phyloP scores from a whole-genome alignment of 2,329 filamentous ascomycete genomes.

The Epichloe brachyelytri region DNA sequence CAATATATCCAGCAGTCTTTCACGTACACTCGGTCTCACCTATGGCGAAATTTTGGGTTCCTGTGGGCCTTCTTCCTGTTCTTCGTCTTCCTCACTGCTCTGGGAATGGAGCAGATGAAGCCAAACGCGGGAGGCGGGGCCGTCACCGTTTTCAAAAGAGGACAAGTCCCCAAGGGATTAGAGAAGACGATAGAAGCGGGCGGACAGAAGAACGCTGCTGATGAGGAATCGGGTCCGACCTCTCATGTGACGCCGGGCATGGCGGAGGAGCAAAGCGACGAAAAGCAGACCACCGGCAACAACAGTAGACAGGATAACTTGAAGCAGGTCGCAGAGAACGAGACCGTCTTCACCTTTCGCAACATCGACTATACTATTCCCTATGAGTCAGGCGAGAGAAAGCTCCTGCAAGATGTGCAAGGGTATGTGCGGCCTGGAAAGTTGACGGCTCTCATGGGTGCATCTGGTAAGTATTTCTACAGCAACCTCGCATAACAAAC shows the following conservation, averaged over 20 bases:
- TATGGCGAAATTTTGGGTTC: slow-evolving; percentile 70
- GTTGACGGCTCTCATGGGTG: slow-evolving; percentile 64
- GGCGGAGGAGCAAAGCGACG: slow-evolving; percentile 13
- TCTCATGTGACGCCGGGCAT: slow-evolving; percentile 51
- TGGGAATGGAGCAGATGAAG: slow-evolving; percentile 55
- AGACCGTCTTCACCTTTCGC: slow-evolving; percentile 42
- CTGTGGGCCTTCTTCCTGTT: slow-evolving; percentile 62
- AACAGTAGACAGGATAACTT: slow-evolving; percentile 16
- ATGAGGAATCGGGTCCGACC: slow-evolving; percentile 32
- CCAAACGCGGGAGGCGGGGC: slow-evolving; percentile 46
- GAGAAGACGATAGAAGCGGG: slow-evolving; percentile 43
- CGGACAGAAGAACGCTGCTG: slow-evolving; percentile 30
- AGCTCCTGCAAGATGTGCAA: slow-evolving; percentile 62
- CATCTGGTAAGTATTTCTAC: slow-evolving; percentile 23
- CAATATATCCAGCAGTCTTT: slow-evolving; percentile 41
- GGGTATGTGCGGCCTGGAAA: slow-evolving; percentile 79
- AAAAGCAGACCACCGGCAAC: slow-evolving; percentile 16
- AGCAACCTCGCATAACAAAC: neutral
- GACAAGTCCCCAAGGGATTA: slow-evolving; percentile 46
- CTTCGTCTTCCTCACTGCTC: slow-evolving; percentile 58
- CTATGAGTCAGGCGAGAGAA: slow-evolving; percentile 49
- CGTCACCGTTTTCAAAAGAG: slow-evolving; percentile 50
- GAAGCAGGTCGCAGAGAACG: slow-evolving; percentile 45
- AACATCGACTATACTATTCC: slow-evolving; percentile 37
- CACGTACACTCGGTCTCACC: slow-evolving; percentile 41